Percentiles rank a stretch among this genome's conserved stretches.
phyloP scores from a whole-genome alignment of 129 eudicot genomes.

The Centaurea solstitialis region DNA sequence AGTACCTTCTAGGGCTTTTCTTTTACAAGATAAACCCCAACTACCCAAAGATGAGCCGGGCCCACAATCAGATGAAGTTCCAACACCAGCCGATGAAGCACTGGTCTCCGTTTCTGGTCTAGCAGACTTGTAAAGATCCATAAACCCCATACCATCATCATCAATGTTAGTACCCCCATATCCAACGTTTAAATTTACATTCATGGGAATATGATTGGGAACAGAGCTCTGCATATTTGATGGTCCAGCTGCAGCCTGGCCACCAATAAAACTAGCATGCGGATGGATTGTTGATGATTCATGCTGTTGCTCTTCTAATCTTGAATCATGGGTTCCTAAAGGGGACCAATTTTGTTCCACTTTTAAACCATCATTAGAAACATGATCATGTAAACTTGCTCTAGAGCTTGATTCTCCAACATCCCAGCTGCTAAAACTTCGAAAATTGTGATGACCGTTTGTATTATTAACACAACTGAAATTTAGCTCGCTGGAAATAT shows the following conservation, averaged over 20 bases:
- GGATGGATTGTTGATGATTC: constrained; percentile 34
- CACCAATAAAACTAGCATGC: constrained; percentile 29
- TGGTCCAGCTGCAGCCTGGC: constrained; percentile 24
- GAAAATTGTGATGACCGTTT: constrained; percentile 32
- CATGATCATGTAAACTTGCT: constrained; percentile 43
- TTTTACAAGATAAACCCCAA: constrained; percentile 71
- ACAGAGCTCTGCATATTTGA: constrained; percentile 26
- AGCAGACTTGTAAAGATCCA: constrained; percentile 20
- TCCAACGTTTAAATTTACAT: constrained; percentile 38
- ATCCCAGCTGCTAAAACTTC: constrained; percentile 57
- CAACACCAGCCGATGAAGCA: constrained; percentile 34
- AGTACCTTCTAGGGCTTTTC: constrained; percentile 71
- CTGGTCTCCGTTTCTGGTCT: constrained; percentile 23
- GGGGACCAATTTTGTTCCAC: constrained; percentile 35
- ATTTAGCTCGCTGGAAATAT: constrained; percentile 38
- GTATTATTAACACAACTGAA: constrained; percentile 31
- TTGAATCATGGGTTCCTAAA: constrained; percentile 28
- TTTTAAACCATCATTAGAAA: constrained; percentile 31
- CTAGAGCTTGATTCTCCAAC: constrained; percentile 81
- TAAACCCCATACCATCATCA: constrained; percentile 26
- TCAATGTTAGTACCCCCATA: constrained; percentile 25
- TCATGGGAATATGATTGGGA: constrained; percentile 30
- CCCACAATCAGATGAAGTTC: constrained; percentile 36
- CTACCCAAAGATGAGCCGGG: constrained; percentile 44
- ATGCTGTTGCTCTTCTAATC: constrained; percentile 32